Evolutionary conservation across 2,329 filamentous ascomycete species (phyloP), one percentile per base, ranked within the genome.

Genomic region (Chaetomium globosum): DNA sequence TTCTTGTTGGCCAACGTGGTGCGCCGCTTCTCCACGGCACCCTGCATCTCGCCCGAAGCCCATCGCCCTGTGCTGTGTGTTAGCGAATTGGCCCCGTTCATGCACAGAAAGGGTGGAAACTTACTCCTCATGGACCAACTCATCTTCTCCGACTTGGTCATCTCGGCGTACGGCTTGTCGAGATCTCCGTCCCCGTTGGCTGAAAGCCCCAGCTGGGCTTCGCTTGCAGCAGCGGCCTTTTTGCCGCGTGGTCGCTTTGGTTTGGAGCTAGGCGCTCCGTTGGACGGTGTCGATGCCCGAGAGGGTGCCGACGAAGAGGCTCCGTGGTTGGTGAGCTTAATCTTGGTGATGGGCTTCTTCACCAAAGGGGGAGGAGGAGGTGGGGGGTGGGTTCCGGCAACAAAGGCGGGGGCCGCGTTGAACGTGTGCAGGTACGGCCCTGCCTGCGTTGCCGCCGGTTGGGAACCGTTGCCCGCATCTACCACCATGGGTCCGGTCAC

Each of bases 91-190:
- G 51, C 21, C 12, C 54, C 1, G 1, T n/a, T 8, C 12, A 12
- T 53, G 13, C 1, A 30, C 26, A 56, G 28, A 23, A 36, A 10
- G 10, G 16, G 5, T 4, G 12, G 6, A 4, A n/a, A 75, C 81
- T 77, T 78, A 87, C 85, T 83, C 78, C 86, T 86, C 85, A 87
- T 87, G 2, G 84, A 87, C 21, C 81, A 81, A n/a, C 83, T 85
- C 85, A 87, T 87, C 79, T 87, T 87, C 76, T 87, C 85, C 33
- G 83, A 86, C 77, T 87, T 87, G 56, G 83, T 87, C 84, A 87
- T 87, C 52, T 82, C 79, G 43, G 82, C 81, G 71, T 87, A 87
- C 60, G 86, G 83, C 76, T 87, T 86, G 65, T 82, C 68, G 31
- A 67, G 46, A 19, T 68, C 67, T 6, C 53, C 61, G 21, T 61